Percentiles rank a stretch among this genome's conserved stretches.
Evolutionary conservation across 768 basidiomycete species (phyloP).

Genomic region (Dentipellis fragilis): DNA sequence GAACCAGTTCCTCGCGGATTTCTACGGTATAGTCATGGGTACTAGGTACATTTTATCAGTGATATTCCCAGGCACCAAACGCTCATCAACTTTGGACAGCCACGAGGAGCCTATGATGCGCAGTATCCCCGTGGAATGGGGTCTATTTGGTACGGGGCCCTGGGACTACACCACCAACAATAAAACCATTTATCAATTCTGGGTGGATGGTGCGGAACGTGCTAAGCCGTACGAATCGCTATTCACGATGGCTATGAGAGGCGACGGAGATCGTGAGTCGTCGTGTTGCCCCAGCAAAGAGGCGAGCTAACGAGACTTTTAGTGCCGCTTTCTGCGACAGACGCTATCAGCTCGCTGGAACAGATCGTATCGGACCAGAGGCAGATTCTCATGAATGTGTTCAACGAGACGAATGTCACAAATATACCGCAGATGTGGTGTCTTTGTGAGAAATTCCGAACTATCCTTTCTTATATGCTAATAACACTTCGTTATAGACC

Average conservation of each 20-base stretch:
- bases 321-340: constrained; percentile 44
- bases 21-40: constrained; percentile 63
- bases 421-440: constrained; percentile 59
- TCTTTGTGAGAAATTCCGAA: constrained; percentile 31
- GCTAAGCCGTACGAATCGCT: constrained; percentile 51
- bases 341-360: constrained; percentile 41
- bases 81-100: constrained; percentile 18
- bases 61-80: not conserved
- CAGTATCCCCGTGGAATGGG: constrained; percentile 59
- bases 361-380: constrained; percentile 53
- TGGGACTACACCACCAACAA: constrained; percentile 58
- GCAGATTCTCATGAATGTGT: constrained; percentile 44
- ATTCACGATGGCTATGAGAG: constrained; percentile 64
- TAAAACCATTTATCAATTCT: constrained; percentile 48
- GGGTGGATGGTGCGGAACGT: constrained; percentile 49
- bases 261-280: constrained; percentile 28
- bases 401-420: constrained; percentile 33
- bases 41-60: constrained; percentile 34
- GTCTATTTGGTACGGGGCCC: constrained; percentile 38
- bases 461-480: not conserved
- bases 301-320: constrained; percentile 1
- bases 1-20: constrained; percentile 54
- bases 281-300: not conserved
- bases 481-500: constrained; percentile 19
- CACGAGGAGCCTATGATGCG: constrained; percentile 74